These are phyloP conservation scores for Arabis alpina DNA, from an alignment of 345 rosid genomes.

Conservation along the genomic window DNA sequence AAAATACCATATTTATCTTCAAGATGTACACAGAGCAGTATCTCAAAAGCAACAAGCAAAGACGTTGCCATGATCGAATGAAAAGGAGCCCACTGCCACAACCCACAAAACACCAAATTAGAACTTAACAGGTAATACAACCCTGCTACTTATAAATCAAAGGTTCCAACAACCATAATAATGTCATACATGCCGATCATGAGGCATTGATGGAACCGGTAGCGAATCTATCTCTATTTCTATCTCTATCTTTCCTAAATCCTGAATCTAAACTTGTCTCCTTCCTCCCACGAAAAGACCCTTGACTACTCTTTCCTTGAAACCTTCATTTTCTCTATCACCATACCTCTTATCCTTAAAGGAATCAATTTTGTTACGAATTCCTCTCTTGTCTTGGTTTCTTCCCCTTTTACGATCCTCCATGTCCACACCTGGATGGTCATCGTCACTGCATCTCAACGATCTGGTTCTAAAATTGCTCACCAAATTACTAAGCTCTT, in stretches of 20 bases:
- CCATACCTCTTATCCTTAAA: slow-evolving; percentile 27
- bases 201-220: slow-evolving; percentile 91
- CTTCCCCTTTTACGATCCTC: slow-evolving; percentile 38
- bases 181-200: slow-evolving; percentile 72
- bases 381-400: slow-evolving; percentile 46
- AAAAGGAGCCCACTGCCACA: slow-evolving; percentile 91
- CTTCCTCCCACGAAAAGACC: slow-evolving; percentile 35
- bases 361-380: slow-evolving; percentile 38
- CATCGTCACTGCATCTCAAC: slow-evolving; percentile 46
- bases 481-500: slow-evolving; percentile 84
- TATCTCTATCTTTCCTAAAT: slow-evolving; percentile 31
- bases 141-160: too few species aligned
- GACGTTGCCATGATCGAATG: slow-evolving; percentile 80
- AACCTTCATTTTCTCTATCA: slow-evolving; percentile 24
- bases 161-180: neutral
- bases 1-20: slow-evolving; percentile 63
- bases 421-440: slow-evolving; percentile 43
- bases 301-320: slow-evolving; percentile 18
- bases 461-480: slow-evolving; percentile 59
- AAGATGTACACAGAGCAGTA: slow-evolving; percentile 79
- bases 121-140: neutral
- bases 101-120: slow-evolving; percentile 28
- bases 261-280: too few species aligned
- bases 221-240: slow-evolving; percentile 65
- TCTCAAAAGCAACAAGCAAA: slow-evolving; percentile 80